phyloP scores from a whole-genome alignment of 345 rosid genomes.

The Eucalyptus victrix region DNA sequence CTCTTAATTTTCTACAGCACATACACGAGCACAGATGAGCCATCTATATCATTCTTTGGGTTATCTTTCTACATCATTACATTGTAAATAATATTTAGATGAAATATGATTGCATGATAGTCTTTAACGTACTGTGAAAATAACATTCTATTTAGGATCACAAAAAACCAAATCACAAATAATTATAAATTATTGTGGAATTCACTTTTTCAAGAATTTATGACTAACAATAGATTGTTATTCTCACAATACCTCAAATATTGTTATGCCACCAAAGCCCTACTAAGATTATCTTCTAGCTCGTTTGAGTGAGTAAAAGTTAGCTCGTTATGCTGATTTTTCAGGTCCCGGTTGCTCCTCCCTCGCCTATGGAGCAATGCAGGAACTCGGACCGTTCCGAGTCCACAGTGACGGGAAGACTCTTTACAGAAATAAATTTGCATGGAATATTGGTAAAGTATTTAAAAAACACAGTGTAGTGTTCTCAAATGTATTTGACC shows the following conservation, averaged over 20 bases:
- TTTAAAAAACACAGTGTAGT: neutral
- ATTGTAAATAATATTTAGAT: neutral
- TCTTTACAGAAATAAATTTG: constrained; percentile 8
- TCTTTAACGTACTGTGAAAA: no score
- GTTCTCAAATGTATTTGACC: neutral
- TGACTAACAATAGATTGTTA: no score
- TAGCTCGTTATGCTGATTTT: neutral
- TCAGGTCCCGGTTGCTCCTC: constrained; percentile 40
- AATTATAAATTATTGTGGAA: no score
- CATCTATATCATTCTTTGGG: neutral
- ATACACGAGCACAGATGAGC: neutral
- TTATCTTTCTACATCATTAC: neutral
- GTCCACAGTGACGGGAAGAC: constrained; percentile 24
- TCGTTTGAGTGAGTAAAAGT: neutral
- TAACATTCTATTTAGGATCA: no score
- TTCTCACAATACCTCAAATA: no score
- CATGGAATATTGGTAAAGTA: constrained; percentile 5
- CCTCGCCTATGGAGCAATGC: constrained; percentile 29
- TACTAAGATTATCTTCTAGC: neutral
- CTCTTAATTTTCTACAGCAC: neutral
- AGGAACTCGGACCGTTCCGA: constrained; percentile 33
- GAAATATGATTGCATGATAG: no score
- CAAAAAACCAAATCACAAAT: no score
- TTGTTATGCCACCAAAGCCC: no score
- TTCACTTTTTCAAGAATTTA: no score